A percentile compares a stretch with the other conserved stretches of the same genome.
phyloP scores from a whole-genome alignment of 179 eudicot species.

The Silene vulgaris region DNA sequence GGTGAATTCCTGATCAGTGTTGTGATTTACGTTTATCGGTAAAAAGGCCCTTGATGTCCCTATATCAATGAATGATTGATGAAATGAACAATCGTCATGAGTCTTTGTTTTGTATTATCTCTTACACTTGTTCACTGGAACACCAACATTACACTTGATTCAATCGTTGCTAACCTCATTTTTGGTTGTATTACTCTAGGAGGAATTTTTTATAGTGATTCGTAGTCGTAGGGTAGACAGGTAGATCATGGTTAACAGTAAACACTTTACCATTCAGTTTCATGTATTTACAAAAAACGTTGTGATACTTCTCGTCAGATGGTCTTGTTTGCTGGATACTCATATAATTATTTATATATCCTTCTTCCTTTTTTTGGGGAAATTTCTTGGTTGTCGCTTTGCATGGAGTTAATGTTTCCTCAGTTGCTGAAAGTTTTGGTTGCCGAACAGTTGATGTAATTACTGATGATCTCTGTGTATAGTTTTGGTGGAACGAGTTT shows the following conservation, averaged over 20 bases:
- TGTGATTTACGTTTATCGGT: background rate
- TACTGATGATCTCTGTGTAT: background rate
- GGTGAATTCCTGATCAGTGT: too few relatives aligned
- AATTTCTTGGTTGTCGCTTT: constrained; percentile 1
- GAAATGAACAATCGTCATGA: background rate
- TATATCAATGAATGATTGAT: background rate
- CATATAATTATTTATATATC: too few relatives aligned
- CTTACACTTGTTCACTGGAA: background rate
- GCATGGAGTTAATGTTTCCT: background rate
- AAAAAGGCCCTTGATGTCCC: background rate
- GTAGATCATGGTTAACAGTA: background rate
- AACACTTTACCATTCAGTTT: background rate
- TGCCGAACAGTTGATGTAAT: background rate
- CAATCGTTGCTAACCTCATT: background rate
- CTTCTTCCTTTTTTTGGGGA: background rate
- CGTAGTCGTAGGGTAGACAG: background rate
- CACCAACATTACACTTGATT: background rate
- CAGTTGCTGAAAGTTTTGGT: background rate
- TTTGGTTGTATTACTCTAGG: background rate
- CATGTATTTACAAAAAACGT: background rate
- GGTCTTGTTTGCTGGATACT: too few relatives aligned
- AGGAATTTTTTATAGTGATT: background rate
- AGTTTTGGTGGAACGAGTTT: background rate
- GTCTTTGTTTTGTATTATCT: background rate
- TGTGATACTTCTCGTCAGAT: background rate